phyloP scores from a whole-genome alignment of 1,139 yeast species.

The Hansenula anomala region DNA sequence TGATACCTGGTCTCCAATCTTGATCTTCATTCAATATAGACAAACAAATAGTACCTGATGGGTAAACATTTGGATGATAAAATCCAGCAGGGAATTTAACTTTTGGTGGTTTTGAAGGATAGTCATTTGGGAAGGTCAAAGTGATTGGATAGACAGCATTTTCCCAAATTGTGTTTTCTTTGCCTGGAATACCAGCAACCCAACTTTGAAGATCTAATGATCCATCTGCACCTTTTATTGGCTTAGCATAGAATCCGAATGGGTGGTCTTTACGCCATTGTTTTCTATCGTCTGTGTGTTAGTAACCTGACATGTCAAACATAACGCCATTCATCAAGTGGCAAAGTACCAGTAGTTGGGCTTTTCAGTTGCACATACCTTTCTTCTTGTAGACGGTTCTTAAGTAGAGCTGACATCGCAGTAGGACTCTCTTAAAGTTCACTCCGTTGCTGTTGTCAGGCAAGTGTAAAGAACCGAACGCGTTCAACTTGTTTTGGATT shows the following conservation, averaged over 20 bases:
- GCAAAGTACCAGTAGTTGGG: too few relatives aligned
- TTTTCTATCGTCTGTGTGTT: slow-evolving; percentile 41
- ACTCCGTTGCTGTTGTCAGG: too few relatives aligned
- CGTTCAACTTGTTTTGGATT: too few relatives aligned
- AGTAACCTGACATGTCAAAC: background rate
- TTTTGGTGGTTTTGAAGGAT: slow-evolving; percentile 96
- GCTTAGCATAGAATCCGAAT: slow-evolving; percentile 93
- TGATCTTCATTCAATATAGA: slow-evolving; percentile 92
- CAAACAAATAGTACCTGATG: slow-evolving; percentile 92
- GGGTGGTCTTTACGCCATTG: slow-evolving; percentile 99
- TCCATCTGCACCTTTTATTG: slow-evolving; percentile 73
- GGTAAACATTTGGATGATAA: slow-evolving; percentile 95
- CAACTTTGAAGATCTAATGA: slow-evolving; percentile 78
- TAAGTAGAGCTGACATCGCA: slow-evolving; percentile 15
- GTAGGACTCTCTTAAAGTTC: too few relatives aligned
- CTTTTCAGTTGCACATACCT: too few relatives aligned
- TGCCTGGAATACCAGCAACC: slow-evolving; percentile 97
- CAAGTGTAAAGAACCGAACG: too few relatives aligned
- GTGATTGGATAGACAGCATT: slow-evolving; percentile 87
- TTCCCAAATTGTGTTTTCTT: slow-evolving; percentile 79
- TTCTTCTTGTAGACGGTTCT: slow-evolving; percentile 26
- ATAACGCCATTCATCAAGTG: too few relatives aligned
- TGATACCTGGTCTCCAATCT: slow-evolving; percentile 98
- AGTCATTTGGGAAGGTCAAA: slow-evolving; percentile 80
- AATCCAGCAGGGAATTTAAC: slow-evolving; percentile 84